Percentiles rank a stretch among this genome's conserved stretches.
Evolutionary conservation across 805 yeast species (phyloP).

Genomic region (Saccharomycopsis capsularis): DNA sequence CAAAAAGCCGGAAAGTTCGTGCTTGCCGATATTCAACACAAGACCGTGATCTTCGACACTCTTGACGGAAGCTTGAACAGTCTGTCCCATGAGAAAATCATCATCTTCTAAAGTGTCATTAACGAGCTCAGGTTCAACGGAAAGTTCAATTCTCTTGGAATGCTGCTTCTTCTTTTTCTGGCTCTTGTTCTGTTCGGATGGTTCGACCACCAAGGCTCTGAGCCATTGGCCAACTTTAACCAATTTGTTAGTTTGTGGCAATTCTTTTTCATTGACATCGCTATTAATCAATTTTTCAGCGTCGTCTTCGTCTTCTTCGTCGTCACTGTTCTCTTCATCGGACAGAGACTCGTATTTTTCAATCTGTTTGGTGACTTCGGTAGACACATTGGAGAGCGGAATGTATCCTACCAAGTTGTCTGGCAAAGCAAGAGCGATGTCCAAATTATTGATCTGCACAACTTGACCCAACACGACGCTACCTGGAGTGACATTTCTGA

Average conservation of each 20-base stretch:
- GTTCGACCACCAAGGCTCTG: constrained; percentile 66
- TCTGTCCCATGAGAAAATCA: constrained; percentile 54
- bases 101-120: constrained; percentile 51
- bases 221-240: constrained; percentile 81
- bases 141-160: constrained; percentile 60
- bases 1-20: constrained; percentile 59
- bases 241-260: constrained; percentile 49
- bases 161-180: constrained; percentile 29
- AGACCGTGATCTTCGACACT: constrained; percentile 92
- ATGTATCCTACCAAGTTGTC: constrained; percentile 76
- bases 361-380: constrained; percentile 48
- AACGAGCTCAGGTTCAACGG: constrained; percentile 67
- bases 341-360: constrained; percentile 49
- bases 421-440: constrained; percentile 64
- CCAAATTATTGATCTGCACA: constrained; percentile 49
- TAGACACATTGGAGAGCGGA: constrained; percentile 66
- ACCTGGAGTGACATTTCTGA: constrained; percentile 63
- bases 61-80: constrained; percentile 69
- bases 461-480: constrained; percentile 74
- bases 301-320: constrained; percentile 30
- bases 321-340: constrained; percentile 37
- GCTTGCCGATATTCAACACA: constrained; percentile 61
- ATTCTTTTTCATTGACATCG: constrained; percentile 34
- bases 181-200: constrained; percentile 32
- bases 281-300: no score